Percentiles rank a stretch among this genome's conserved stretches.
phyloP scores from a whole-genome alignment of 2,329 filamentous ascomycete genomes.

The Fusarium sp. region DNA sequence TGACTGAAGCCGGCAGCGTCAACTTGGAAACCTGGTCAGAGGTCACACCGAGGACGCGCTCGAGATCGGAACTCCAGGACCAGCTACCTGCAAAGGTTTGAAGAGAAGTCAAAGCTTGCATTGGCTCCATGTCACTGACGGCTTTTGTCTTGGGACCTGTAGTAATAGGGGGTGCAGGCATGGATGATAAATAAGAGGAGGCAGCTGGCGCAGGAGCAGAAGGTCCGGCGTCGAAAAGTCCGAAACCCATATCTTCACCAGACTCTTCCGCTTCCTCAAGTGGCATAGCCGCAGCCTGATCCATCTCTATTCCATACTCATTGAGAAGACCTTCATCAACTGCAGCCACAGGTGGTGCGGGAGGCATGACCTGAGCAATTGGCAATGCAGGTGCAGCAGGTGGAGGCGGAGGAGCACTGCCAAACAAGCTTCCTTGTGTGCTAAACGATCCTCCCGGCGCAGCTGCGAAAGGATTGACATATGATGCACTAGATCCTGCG shows the following conservation, averaged over 20 bases:
- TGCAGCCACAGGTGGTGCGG: background rate
- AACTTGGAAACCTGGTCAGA: conserved; percentile 2
- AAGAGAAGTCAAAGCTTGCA: conserved; percentile 56
- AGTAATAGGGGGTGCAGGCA: background rate
- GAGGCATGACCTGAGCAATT: background rate
- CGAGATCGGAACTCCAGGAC: conserved; percentile 44
- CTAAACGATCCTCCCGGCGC: background rate
- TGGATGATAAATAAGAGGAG: background rate
- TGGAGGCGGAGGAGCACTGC: background rate
- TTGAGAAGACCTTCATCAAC: background rate
- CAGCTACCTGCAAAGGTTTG: conserved; percentile 55
- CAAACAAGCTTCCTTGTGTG: background rate
- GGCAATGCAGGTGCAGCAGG: background rate
- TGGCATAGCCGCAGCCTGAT: background rate
- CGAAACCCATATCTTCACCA: background rate
- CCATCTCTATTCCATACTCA: conserved; percentile 4
- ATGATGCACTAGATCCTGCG: background rate
- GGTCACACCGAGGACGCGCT: conserved; percentile 38
- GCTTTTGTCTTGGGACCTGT: background rate
- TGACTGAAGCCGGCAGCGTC: background rate
- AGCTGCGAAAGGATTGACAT: background rate
- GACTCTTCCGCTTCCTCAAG: background rate
- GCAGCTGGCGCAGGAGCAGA: background rate
- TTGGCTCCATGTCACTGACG: background rate
- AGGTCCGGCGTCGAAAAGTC: background rate